A percentile compares a stretch with the other conserved stretches of the same genome.
Evolutionary conservation across 352 stramenopile species (phyloP).

Genomic region (Phytopythium litorale): DNA sequence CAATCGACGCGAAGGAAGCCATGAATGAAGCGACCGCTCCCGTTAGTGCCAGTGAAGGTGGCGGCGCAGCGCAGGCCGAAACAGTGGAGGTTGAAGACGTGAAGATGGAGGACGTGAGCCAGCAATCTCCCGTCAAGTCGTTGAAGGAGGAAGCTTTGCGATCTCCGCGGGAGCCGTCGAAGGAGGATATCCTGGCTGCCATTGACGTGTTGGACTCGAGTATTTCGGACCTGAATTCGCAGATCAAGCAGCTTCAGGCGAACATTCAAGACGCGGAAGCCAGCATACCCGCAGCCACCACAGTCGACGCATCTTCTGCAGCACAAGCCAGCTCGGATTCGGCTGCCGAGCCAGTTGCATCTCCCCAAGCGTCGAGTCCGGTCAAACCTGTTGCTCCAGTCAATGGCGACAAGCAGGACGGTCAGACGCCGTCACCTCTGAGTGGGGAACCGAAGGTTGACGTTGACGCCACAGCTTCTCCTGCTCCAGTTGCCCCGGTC

Average conservation of each 20-base stretch:
- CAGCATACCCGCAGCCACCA: not conserved
- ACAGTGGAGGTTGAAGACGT: not conserved
- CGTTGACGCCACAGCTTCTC: not conserved
- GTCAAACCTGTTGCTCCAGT: not conserved
- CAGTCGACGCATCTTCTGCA: not conserved
- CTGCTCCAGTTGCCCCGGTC: slow-evolving; percentile 13
- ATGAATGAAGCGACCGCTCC: not conserved
- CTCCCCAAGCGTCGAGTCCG: not conserved
- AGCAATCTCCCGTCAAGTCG: not conserved
- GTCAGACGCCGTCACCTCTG: not conserved
- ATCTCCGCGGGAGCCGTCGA: slow-evolving; percentile 33
- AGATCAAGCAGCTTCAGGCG: slow-evolving; percentile 52
- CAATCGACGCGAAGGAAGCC: not conserved
- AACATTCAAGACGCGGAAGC: slow-evolving; percentile 39
- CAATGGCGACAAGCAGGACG: not conserved
- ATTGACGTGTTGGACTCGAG: slow-evolving; percentile 74
- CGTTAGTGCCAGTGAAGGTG: not conserved
- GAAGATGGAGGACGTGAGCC: not conserved
- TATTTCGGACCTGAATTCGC: slow-evolving; percentile 66
- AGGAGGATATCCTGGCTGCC: slow-evolving; percentile 75
- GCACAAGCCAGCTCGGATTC: not conserved
- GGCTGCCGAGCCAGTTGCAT: not conserved
- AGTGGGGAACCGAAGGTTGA: slow-evolving; percentile 1
- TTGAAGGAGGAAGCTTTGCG: slow-evolving; percentile 3
- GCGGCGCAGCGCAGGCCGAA: not conserved